Percentiles rank a stretch among this genome's conserved stretches.
Conservation (phyloP, 371 early-diverging fungal genomes). For the Mycotypha africana region DNA sequence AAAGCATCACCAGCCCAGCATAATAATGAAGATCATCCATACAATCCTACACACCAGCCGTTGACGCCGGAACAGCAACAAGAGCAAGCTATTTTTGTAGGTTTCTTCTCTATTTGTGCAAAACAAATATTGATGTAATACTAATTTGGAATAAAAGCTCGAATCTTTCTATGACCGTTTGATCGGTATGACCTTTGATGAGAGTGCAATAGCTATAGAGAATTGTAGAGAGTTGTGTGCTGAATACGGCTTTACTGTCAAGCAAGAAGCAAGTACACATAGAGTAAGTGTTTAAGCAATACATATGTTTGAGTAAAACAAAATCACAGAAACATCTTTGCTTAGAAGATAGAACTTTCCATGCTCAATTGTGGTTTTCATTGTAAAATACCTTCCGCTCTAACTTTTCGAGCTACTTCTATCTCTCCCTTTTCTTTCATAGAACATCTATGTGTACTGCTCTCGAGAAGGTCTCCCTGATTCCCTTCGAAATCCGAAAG, state of each 20-base stretch:
- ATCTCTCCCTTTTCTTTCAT: not conserved
- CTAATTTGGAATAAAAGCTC: constrained; percentile 26
- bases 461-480: constrained; percentile 62
- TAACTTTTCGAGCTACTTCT: no score
- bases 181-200: constrained; percentile 20
- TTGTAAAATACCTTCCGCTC: not conserved
- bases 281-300: constrained; percentile 42
- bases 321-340: not conserved
- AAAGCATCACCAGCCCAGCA: no score
- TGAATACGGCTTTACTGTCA: constrained; percentile 50
- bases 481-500: constrained; percentile 52
- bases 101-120: no score
- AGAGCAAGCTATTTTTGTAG: no score
- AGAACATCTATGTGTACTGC: constrained; percentile 63
- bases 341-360: no score
- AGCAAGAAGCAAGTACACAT: constrained; percentile 52
- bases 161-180: constrained; percentile 43
- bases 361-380: not conserved
- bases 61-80: no score
- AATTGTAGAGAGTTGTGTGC: constrained; percentile 44
- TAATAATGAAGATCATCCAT: no score
- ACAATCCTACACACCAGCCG: no score
- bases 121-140: no score
- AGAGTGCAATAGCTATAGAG: constrained; percentile 28
- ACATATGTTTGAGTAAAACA: no score